A percentile compares a stretch with the other conserved stretches of the same genome.
These are phyloP conservation scores for Rhizophora apiculata DNA, from an alignment of 345 rosid genomes.

Conservation along the genomic window DNA sequence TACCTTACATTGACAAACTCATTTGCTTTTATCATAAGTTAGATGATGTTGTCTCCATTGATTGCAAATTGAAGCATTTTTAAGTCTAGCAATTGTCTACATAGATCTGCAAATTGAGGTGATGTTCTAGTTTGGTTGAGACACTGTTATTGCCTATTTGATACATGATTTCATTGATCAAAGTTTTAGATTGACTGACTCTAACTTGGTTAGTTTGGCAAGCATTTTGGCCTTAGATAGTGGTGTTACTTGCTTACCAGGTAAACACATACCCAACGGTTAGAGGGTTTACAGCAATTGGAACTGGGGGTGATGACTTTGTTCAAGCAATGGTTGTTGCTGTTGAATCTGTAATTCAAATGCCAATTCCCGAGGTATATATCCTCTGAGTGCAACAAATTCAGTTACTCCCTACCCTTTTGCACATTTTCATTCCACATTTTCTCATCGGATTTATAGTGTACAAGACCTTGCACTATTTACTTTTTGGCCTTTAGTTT, in stretches of 20 bases:
- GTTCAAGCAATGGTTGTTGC: conserved; percentile 97
- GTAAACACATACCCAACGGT: conserved; percentile 93
- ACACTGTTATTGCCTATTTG: too few species aligned
- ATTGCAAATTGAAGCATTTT: background rate
- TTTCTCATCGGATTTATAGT: too few species aligned
- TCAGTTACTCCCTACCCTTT: background rate
- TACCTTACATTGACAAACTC: background rate
- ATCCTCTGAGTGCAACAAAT: background rate
- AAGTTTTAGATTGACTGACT: conserved; percentile 2
- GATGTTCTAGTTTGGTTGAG: too few species aligned
- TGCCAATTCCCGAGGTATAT: conserved; percentile 77
- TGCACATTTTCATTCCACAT: background rate
- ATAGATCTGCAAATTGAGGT: background rate
- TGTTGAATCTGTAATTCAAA: conserved; percentile 87
- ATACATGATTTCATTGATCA: background rate
- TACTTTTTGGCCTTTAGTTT: too few species aligned
- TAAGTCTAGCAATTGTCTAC: too few species aligned
- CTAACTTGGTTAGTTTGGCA: background rate
- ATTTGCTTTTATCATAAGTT: background rate
- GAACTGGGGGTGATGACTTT: conserved; percentile 96
- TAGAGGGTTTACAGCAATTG: conserved; percentile 94
- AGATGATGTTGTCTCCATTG: background rate
- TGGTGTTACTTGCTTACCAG: conserved; percentile 35
- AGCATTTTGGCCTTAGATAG: background rate
- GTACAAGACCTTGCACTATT: too few species aligned